A percentile compares a stretch with the other conserved stretches of the same genome.
Evolutionary conservation across 106 monocot species (phyloP).

Genomic region (Allium cepa): DNA sequence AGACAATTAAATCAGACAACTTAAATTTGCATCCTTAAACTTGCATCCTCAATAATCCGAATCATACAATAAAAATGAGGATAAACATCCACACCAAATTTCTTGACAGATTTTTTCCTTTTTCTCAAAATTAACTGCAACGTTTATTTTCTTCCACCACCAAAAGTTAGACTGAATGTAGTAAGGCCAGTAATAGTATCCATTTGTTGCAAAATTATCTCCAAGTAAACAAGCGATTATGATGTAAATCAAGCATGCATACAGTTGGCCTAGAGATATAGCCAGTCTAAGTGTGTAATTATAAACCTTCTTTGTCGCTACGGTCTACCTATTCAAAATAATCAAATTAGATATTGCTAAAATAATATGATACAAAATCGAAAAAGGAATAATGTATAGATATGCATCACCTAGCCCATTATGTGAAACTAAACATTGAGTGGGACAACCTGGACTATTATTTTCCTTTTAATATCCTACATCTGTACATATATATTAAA

Average conservation of each 20-base stretch:
- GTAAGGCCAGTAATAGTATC: constrained; percentile 75
- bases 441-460: too few relatives aligned
- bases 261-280: constrained; percentile 75
- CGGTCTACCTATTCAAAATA: constrained; percentile 48
- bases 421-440: too few relatives aligned
- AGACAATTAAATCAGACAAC: neutral
- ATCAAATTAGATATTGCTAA: neutral
- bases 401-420: too few relatives aligned
- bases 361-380: neutral
- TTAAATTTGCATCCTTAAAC: neutral
- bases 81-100: too few relatives aligned
- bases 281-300: constrained; percentile 68
- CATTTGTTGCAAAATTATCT: constrained; percentile 58
- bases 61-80: too few relatives aligned
- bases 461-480: too few relatives aligned
- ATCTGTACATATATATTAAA: too few relatives aligned
- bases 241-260: constrained; percentile 87
- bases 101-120: constrained; percentile 30
- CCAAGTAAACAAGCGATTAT: constrained; percentile 57
- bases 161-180: constrained; percentile 67
- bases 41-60: neutral
- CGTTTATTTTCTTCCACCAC: constrained; percentile 89
- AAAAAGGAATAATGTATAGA: too few relatives aligned
- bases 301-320: constrained; percentile 54
- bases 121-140: constrained; percentile 25